phyloP scores from a whole-genome alignment of 2,329 filamentous ascomycete genomes.

The Trichoderma cornu-damae region DNA sequence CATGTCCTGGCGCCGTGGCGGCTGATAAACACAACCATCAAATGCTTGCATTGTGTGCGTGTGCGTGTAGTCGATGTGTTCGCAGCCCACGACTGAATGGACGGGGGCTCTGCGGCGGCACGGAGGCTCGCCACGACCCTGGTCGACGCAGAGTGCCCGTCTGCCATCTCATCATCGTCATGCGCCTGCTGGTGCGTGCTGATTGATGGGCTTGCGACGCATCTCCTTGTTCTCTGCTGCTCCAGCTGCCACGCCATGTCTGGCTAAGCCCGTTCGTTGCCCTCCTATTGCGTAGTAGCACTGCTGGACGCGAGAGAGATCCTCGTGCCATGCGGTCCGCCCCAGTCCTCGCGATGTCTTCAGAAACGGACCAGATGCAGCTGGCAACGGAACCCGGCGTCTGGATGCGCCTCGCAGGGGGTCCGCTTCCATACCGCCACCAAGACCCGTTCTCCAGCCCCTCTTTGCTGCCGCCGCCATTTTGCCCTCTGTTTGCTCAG shows the following conservation, averaged over 20 bases:
- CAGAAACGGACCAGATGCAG: not conserved
- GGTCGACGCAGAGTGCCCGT: not conserved
- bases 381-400: slow-evolving; percentile 3
- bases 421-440: slow-evolving; percentile 12
- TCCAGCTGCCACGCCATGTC: not conserved
- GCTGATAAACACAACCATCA: not conserved
- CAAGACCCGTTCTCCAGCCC: slow-evolving; percentile 1
- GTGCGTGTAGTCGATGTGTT: not conserved
- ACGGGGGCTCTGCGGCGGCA: not conserved
- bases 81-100: slow-evolving; percentile 3
- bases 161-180: not conserved
- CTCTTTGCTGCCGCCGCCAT: slow-evolving; percentile 16
- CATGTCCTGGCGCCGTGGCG: too few species aligned
- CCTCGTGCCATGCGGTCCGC: not conserved
- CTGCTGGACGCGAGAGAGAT: too few species aligned
- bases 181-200: not conserved
- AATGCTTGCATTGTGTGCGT: not conserved
- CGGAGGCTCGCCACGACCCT: too few species aligned
- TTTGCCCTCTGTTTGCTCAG: slow-evolving; percentile 4
- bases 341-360: slow-evolving; percentile 5
- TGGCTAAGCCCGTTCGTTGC: not conserved
- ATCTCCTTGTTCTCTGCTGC: not conserved
- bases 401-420: slow-evolving; percentile 14
- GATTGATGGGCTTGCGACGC: not conserved
- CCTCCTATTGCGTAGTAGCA: not conserved